A percentile compares a stretch with the other conserved stretches of the same genome.
These are phyloP conservation scores for Tetraselmis striata DNA, from an alignment of 139 green algal species.

Conservation along the genomic window DNA sequence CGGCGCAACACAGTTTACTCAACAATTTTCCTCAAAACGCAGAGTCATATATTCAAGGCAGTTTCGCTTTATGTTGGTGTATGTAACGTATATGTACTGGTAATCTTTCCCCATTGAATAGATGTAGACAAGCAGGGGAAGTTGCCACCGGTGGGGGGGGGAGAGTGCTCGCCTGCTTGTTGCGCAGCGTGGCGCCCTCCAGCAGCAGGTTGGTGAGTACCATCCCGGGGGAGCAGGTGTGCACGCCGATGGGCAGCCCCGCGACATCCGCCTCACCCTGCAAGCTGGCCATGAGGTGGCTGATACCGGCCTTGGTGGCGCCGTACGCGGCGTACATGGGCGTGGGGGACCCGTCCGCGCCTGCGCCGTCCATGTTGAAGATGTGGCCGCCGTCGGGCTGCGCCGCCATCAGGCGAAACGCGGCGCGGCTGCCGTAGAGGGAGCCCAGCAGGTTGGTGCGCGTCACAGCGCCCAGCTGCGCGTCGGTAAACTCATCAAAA, in stretches of 20 bases:
- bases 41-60: too few relatives aligned
- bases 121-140: not conserved
- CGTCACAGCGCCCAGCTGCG: conserved; percentile 57
- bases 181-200: conserved; percentile 49
- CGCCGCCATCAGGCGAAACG: conserved; percentile 38
- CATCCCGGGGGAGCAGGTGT: conserved; percentile 78
- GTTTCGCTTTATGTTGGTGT: too few relatives aligned
- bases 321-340: conserved; percentile 76
- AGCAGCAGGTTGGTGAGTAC: conserved; percentile 86
- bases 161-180: conserved; percentile 41
- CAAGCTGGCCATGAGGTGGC: conserved; percentile 58
- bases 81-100: too few relatives aligned
- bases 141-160: not conserved
- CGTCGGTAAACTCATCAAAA: conserved; percentile 33
- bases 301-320: conserved; percentile 76
- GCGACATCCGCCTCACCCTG: conserved; percentile 34
- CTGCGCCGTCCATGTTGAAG: conserved; percentile 86
- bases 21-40: too few relatives aligned
- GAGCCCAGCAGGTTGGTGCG: conserved; percentile 79
- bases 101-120: too few relatives aligned
- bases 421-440: conserved; percentile 56
- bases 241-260: conserved; percentile 33
- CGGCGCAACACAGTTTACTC: too few relatives aligned
- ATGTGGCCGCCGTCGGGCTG: conserved; percentile 69
- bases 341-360: conserved; percentile 60